phyloP scores from a whole-genome alignment of 2,329 filamentous ascomycete genomes.

The Neopestalotiopsis rosae region DNA sequence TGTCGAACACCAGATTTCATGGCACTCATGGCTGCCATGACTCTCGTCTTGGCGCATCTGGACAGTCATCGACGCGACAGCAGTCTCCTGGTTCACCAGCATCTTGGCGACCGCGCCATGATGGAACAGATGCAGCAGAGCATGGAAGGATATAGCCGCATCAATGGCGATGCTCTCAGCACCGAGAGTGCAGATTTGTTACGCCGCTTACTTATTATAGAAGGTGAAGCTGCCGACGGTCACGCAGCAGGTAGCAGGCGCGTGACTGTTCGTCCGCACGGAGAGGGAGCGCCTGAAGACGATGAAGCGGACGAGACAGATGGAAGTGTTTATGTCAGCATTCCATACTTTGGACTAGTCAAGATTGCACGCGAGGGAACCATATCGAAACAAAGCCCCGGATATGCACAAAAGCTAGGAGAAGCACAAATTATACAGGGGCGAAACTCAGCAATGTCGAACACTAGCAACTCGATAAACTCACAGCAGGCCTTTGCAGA shows the following conservation, averaged over 20 bases:
- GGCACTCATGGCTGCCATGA: constrained; percentile 43
- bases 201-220: constrained; percentile 34
- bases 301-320: constrained; percentile 14
- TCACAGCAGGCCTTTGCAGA: too few relatives aligned
- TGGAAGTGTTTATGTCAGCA: constrained; percentile 39
- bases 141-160: constrained; percentile 25
- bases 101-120: constrained; percentile 13
- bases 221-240: constrained; percentile 36
- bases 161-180: constrained; percentile 34
- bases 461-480: too few relatives aligned
- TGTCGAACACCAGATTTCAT: constrained; percentile 50
- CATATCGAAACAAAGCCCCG: too few relatives aligned
- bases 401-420: too few relatives aligned
- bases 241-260: constrained; percentile 15
- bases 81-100: constrained; percentile 16
- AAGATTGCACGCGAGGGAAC: constrained; percentile 19
- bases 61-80: constrained; percentile 21
- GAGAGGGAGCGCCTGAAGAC: constrained; percentile 16
- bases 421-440: too few relatives aligned
- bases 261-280: neutral
- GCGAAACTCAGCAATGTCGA: too few relatives aligned
- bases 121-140: constrained; percentile 17
- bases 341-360: constrained; percentile 50
- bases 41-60: constrained; percentile 48
- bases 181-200: constrained; percentile 35